These are phyloP conservation scores for Rhynchospora pubera DNA, from an alignment of 176 grass and related monocot species.

Conservation along the genomic window DNA sequence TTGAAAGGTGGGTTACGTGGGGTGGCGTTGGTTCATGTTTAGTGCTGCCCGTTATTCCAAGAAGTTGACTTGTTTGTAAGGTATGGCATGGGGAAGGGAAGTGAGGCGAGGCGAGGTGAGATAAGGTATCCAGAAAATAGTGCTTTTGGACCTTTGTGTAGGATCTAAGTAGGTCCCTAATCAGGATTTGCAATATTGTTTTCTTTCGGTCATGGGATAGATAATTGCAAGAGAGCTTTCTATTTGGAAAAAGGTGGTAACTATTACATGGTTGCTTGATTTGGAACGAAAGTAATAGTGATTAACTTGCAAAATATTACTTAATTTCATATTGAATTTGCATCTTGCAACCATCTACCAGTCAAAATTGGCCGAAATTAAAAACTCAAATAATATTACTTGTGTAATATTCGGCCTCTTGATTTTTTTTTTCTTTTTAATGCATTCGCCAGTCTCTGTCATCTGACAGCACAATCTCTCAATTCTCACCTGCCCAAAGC, in stretches of 20 bases:
- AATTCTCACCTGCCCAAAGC: too few relatives aligned
- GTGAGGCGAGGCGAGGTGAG: too few relatives aligned
- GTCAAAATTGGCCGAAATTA: too few relatives aligned
- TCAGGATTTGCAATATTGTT: not conserved
- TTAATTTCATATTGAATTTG: not conserved
- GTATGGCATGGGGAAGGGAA: too few relatives aligned
- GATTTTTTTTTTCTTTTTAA: too few relatives aligned
- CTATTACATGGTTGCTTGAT: not conserved
- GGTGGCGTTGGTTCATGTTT: not conserved
- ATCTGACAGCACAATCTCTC: too few relatives aligned
- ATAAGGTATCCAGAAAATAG: not conserved
- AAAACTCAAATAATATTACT: too few relatives aligned
- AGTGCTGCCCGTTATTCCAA: conserved; percentile 13
- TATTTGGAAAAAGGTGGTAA: not conserved
- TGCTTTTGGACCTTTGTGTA: not conserved
- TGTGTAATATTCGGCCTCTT: too few relatives aligned
- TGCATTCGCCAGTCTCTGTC: too few relatives aligned
- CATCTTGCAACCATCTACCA: too few relatives aligned
- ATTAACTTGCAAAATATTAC: not conserved
- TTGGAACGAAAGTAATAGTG: not conserved
- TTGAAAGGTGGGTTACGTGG: not conserved
- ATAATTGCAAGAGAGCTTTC: not conserved
- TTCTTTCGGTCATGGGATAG: not conserved
- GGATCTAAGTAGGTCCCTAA: conserved; percentile 9
- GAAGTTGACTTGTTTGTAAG: not conserved